phyloP scores from a whole-genome alignment of 140 eudicot species.

The Cichorium intybus region DNA sequence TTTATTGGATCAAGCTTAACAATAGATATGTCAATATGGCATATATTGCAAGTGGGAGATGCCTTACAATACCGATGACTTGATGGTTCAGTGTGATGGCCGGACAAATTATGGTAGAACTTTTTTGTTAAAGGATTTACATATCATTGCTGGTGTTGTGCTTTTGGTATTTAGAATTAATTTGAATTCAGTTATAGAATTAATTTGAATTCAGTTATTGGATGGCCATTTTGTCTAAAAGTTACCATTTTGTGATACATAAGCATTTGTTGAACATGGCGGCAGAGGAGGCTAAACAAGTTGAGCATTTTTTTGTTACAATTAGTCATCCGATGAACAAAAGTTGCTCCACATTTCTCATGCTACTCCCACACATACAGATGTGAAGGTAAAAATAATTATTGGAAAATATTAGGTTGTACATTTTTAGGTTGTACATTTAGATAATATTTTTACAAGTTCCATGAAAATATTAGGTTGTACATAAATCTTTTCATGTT shows the following conservation, averaged over 20 bases:
- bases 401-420: conserved; percentile 6
- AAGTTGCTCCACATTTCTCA: conserved; percentile 63
- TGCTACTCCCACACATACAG: conserved; percentile 64
- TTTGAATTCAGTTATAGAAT: conserved; percentile 10
- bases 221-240: neutral
- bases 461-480: neutral
- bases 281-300: conserved; percentile 69
- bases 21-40: no score
- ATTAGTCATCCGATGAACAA: conserved; percentile 70
- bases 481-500: no score
- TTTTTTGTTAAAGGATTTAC: no score
- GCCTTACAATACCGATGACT: conserved; percentile 93
- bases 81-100: conserved; percentile 94
- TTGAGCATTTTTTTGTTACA: conserved; percentile 79
- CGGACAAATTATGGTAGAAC: conserved; percentile 87
- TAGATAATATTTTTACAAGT: no score
- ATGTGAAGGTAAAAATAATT: conserved; percentile 62
- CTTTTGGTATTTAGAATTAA: neutral
- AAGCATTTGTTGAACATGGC: conserved; percentile 42
- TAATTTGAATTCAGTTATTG: no score
- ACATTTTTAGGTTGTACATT: no score
- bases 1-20: no score
- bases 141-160: no score
- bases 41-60: conserved; percentile 96
- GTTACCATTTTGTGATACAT: neutral